These are phyloP conservation scores for Amanita molliuscula DNA, from an alignment of 768 basidiomycete genomes.

Conservation along the genomic window DNA sequence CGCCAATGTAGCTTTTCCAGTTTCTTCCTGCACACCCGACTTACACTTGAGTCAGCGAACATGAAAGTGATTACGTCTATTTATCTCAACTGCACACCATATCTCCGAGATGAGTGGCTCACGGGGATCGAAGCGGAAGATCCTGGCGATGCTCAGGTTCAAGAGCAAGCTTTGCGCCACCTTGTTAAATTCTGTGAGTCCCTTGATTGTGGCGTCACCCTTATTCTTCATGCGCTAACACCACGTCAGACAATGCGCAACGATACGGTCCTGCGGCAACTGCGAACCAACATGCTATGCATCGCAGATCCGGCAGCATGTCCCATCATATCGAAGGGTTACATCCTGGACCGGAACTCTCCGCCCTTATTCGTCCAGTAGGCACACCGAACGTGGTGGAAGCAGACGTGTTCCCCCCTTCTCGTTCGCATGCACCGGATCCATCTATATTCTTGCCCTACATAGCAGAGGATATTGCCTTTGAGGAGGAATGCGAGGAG, in stretches of 20 bases:
- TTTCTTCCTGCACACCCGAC: conserved; percentile 1
- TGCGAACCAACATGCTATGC: conserved; percentile 41
- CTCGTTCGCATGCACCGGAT: conserved; percentile 78
- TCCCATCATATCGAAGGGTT: conserved; percentile 74
- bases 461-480: conserved; percentile 88
- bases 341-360: conserved; percentile 64
- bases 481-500: conserved; percentile 96
- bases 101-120: conserved; percentile 96
- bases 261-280: conserved; percentile 64
- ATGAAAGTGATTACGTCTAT: conserved; percentile 99
- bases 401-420: conserved; percentile 91
- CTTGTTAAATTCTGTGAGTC: conserved; percentile 88
- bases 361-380: conserved; percentile 61
- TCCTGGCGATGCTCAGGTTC: conserved; percentile 84
- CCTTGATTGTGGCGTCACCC: neutral
- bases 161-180: conserved; percentile 89
- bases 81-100: conserved; percentile 94
- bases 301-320: conserved; percentile 76
- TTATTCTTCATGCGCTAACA: conserved; percentile 8
- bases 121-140: conserved; percentile 89
- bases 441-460: conserved; percentile 82
- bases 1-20: conserved; percentile 65
- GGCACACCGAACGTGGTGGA: conserved; percentile 74
- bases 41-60: conserved; percentile 51
- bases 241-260: conserved; percentile 69